A percentile compares a stretch with the other conserved stretches of the same genome.
Conservation (phyloP, 177 flowering plant species). For the Vitis hybrid region DNA sequence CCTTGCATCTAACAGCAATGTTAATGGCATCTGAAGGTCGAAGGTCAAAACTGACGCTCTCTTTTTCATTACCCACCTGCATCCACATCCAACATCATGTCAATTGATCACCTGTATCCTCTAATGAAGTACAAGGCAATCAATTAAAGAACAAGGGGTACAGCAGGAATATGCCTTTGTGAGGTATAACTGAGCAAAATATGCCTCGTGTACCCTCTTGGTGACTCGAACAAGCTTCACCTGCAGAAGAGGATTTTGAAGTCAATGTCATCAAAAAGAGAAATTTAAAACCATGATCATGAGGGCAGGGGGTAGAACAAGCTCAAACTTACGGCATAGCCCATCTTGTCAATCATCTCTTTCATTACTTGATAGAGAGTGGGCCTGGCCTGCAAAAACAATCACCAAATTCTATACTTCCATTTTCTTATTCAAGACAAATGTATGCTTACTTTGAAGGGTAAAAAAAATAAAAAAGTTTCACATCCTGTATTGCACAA, state of each 20-base stretch:
- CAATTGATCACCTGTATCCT: neutral
- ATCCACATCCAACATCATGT: slow-evolving; percentile 6
- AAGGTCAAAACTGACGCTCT: slow-evolving; percentile 75
- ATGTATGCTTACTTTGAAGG: no score
- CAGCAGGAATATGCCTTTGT: slow-evolving; percentile 51
- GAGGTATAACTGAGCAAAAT: slow-evolving; percentile 87
- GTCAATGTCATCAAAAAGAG: neutral
- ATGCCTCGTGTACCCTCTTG: slow-evolving; percentile 93
- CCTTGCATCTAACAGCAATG: slow-evolving; percentile 99
- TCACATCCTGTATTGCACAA: neutral
- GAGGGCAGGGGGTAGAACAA: neutral
- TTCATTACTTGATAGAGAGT: slow-evolving; percentile 84
- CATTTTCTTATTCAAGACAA: neutral
- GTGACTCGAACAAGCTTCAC: slow-evolving; percentile 92
- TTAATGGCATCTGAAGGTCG: slow-evolving; percentile 99
- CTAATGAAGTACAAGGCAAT: neutral
- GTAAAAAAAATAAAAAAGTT: neutral
- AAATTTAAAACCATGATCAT: neutral
- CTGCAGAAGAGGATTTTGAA: slow-evolving; percentile 35
- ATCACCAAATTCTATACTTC: slow-evolving; percentile 1
- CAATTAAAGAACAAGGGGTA: neutral
- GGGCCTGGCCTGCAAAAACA: slow-evolving; percentile 76
- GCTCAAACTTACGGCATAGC: slow-evolving; percentile 58
- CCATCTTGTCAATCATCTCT: slow-evolving; percentile 97
- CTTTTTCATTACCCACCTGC: slow-evolving; percentile 66